Evolutionary conservation across 2,329 filamentous ascomycete species (phyloP), one percentile per base, ranked within the genome.

Genomic region (Trichoderma sp.): DNA sequence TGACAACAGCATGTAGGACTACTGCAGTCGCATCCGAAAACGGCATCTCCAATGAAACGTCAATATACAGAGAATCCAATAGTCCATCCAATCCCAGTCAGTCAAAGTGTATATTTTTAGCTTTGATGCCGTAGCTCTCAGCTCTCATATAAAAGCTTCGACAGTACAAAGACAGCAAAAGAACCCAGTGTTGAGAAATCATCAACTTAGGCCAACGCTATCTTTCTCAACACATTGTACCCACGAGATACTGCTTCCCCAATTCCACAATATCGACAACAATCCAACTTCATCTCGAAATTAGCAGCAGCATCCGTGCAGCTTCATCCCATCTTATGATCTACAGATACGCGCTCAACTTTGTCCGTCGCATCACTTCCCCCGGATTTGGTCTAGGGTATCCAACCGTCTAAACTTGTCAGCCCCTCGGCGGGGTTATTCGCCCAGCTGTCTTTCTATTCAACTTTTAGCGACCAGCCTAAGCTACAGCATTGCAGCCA

Each of bases 361-460:
- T 61, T 28, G 9, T n/a, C 55, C 36, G 12, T 17, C 12, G n/a
- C n/a, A 11, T 17, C 36, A 32, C n/a, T 34, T 50, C 65, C 23
- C 65, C 59, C 59, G 20, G 32, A 68, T 68, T 61, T 4, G 66
- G 66, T 68, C 66, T 68, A 68, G 55, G 66, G 66, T 68, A 68
- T 26, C 53, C 34, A 68, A n/a, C 47, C 43, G 30, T 66, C 28
- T 12, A 66, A 66, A 66, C 63, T 66, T 43, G 20, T 63, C 47
- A 55, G 61, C 68, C 68, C 68, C 68, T 67, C 68, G 68, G 68
- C 68, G 68, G 68, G 68, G 68, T 71, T 43, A 12, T 34, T 34
- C 57, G n/a, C n/a, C 39, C 39, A 43, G 39, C 17, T 59, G n/a
- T 59, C 8, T 34, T 15, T 23, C 55, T 34, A 53, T 28, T 63